Evolutionary conservation across 345 rosid genomes (phyloP), one percentile per base, ranked within the genome.

Genomic region (Lumnitzera racemosa): DNA sequence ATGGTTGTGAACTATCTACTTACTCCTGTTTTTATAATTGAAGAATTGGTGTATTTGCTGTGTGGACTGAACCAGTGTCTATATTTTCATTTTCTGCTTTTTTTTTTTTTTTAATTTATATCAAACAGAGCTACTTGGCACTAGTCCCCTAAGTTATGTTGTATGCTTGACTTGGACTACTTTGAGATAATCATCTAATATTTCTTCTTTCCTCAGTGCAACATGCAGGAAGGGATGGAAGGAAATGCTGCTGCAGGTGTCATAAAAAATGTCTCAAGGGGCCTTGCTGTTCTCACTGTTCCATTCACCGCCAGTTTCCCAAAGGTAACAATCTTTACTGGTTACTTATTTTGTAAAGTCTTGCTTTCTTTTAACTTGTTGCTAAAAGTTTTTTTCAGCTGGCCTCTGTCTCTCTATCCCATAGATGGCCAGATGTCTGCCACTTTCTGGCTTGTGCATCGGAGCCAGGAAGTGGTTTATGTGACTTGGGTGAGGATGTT

Each of bases 151-250:
- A 11, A 50, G 25, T 24, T 36, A 43, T 58, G 29, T 52, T 43
- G 49, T 27, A 36, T 43, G 56, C 11, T 43, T 53, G 53, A 52
- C 29, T 52, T 36, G 27, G 16, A 25, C 50, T 36, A 14, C 50
- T 8, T 52, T 62, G 24, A 15, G 62, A 36, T 36, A 9, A 24
- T 54, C 67, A 29, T 36, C 59, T 56, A 63, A 47, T 43, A 36
- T 59, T n/a, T 20, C 14, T n/a, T 60, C 25, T 56, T 61, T 59
- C 53, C 56, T 23, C 77, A 92, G 96, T 70, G 65, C 75, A 87
- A 87, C 65, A 78, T 78, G 76, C 95, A 85, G 81, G 95, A 94
- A 79, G 97, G 95, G 59, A 73, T 94, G 90, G 96, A 84, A 76
- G 99, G 88, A 68, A 87, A 87, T 72, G 81, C 88, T 24, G 57